A percentile compares a stretch with the other conserved stretches of the same genome.
Evolutionary conservation across 2,329 filamentous ascomycete genomes (phyloP).

Genomic region (Albifimbria verrucaria): DNA sequence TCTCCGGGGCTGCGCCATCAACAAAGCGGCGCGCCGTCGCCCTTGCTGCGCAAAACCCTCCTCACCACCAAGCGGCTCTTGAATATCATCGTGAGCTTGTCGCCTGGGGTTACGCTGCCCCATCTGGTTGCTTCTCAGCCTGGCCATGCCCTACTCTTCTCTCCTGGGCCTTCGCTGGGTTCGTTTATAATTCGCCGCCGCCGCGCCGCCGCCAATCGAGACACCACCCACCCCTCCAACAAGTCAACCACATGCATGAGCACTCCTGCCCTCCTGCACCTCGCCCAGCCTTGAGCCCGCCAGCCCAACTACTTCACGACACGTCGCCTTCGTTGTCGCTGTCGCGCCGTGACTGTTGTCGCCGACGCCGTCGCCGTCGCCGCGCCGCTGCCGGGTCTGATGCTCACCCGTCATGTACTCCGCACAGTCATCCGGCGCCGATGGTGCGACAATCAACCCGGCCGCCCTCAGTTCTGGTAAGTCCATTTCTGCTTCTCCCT

Average conservation of each 20-base stretch:
- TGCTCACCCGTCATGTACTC: slow-evolving; percentile 32
- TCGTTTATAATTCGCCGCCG: slow-evolving; percentile 18
- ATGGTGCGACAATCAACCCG: slow-evolving; percentile 87
- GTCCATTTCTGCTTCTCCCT: slow-evolving; percentile 22
- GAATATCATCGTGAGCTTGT: no score
- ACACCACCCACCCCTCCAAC: slow-evolving; percentile 24
- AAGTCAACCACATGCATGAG: slow-evolving; percentile 50
- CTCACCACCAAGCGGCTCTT: no score
- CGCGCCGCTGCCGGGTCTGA: slow-evolving; percentile 10
- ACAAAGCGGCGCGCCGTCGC: not conserved
- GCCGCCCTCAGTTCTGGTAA: slow-evolving; percentile 81
- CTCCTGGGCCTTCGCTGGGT: not conserved
- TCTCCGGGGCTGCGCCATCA: no score
- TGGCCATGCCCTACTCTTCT: not conserved
- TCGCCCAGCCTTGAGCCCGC: slow-evolving; percentile 35
- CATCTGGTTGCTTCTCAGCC: not conserved
- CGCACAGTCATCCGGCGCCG: slow-evolving; percentile 64
- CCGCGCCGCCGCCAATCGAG: slow-evolving; percentile 17
- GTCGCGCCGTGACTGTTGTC: slow-evolving; percentile 7
- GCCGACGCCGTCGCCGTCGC: slow-evolving; percentile 12
- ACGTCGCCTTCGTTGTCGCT: slow-evolving; percentile 50
- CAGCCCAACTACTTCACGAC: slow-evolving; percentile 60
- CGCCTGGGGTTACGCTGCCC: not conserved
- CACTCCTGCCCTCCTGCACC: slow-evolving; percentile 42
- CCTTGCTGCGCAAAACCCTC: not conserved